Base-by-base conservation (phyloP, 2,329 filamentous ascomycete species). In the Fusarium heterosporum region DNA sequence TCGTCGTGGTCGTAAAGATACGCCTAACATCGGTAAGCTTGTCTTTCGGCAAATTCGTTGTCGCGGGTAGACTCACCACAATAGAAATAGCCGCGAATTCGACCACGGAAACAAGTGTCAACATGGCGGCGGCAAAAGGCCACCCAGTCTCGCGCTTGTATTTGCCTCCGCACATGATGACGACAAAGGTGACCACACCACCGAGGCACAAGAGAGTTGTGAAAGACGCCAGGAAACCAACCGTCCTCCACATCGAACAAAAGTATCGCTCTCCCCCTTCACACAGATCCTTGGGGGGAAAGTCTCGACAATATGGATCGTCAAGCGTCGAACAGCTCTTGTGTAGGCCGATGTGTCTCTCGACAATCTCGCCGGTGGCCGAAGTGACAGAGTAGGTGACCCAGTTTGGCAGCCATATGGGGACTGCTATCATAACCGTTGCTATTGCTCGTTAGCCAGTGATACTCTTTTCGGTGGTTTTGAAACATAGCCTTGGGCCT, bases 231-330 rank as follows among this genome's bases (percentile, higher is more conserved):
- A 97, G 80, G 79, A 97, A 98, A 25, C 92, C 93, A 34, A 93
- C 89, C 26, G 89, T 93, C 60, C 92, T 87, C 95, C 95, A 99
- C 85, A 96, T 91, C 72, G 89, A 91, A 83, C 96, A 98, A 80
- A 98, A 97, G 73, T 89, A 88, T 50, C 88, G 85, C 70, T 90
- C 86, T 26, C 72, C 76, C n/a, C 72, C 77, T 25, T 75, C 72
- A 58, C 79, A 81, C 25, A 79, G 59, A 30, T 77, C 72, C 19
- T 71, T 70, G 19, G 71, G 69, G 16, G 77, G 78, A 47, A 77
- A 79, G 14, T 69, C 64, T 53, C 83, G 82, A 77, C 91, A 94
- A 45, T 80, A 78, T n/a, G 81, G 79, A 48, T 87, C 83, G 42
- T 86, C 86, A 58, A 92, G 81, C 58, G 87, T 90, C 53, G 90